phyloP scores from a whole-genome alignment of 306 rosid genomes.

The Chamaecrista fasciculata region DNA sequence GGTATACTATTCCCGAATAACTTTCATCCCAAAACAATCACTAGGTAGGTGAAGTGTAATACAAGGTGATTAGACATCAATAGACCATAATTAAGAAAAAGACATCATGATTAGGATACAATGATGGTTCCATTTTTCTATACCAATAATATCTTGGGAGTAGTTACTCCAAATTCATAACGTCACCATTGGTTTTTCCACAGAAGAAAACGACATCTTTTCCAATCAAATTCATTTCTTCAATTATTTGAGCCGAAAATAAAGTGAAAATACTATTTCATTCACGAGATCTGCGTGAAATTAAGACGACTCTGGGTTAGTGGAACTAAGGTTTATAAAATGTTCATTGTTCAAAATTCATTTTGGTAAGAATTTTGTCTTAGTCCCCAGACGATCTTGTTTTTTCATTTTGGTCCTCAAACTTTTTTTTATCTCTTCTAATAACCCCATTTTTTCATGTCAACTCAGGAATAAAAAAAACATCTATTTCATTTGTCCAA shows the following conservation, averaged over 20 bases:
- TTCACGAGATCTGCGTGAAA: not conserved
- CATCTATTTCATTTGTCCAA: too few species aligned
- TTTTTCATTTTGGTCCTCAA: too few species aligned
- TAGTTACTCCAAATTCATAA: not conserved
- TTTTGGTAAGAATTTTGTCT: too few species aligned
- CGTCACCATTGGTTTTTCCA: not conserved
- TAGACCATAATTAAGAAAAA: not conserved
- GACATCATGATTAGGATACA: not conserved
- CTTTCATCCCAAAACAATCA: not conserved
- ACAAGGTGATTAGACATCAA: constrained; percentile 10
- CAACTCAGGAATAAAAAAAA: too few species aligned
- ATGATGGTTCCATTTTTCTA: not conserved
- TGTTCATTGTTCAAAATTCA: too few species aligned
- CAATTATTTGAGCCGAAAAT: not conserved
- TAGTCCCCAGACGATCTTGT: too few species aligned
- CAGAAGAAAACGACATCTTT: not conserved
- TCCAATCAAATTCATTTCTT: too few species aligned
- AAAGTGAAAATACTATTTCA: not conserved
- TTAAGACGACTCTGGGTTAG: not conserved
- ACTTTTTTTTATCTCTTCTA: too few species aligned
- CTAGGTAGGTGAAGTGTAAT: not conserved
- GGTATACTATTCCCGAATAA: not conserved
- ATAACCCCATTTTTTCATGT: too few species aligned
- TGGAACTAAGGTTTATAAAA: not conserved
- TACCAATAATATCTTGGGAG: not conserved